Evolutionary conservation across 441 rosid genomes (phyloP).

Genomic region (Bruguiera hainesii): DNA sequence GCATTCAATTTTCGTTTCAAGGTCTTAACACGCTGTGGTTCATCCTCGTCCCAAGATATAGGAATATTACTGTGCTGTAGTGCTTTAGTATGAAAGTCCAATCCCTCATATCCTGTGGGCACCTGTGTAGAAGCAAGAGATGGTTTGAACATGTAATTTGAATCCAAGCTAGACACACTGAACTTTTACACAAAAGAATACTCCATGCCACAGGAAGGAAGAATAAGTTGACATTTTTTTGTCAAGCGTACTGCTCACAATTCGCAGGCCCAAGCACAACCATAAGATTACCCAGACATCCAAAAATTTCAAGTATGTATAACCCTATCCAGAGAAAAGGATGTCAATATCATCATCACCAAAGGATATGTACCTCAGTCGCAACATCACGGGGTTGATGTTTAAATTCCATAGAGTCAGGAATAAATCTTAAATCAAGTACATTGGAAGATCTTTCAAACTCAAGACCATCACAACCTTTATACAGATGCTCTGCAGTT

Average conservation of each 20-base stretch:
- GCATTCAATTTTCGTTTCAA: conserved; percentile 66
- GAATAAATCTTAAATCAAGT: conserved; percentile 89
- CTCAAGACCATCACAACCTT: conserved; percentile 80
- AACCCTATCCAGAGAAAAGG: background rate
- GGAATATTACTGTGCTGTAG: conserved; percentile 76
- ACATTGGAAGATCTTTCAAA: conserved; percentile 94
- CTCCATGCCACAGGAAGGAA: no score
- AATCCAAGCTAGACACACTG: no score
- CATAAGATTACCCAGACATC: no score
- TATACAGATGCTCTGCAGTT: conserved; percentile 79
- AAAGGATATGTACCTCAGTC: conserved; percentile 54
- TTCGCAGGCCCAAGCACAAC: no score
- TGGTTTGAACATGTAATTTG: background rate
- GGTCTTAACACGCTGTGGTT: conserved; percentile 81
- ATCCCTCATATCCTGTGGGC: conserved; percentile 65
- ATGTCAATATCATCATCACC: background rate
- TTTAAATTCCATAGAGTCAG: conserved; percentile 86
- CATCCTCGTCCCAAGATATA: conserved; percentile 94
- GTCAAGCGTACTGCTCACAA: no score
- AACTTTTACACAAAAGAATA: no score
- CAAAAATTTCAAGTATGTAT: no score
- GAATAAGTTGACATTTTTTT: no score
- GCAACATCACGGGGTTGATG: conserved; percentile 86
- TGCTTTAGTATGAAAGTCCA: conserved; percentile 74
- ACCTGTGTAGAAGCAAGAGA: conserved; percentile 37